Base-by-base conservation (phyloP, 345 rosid species). In the Citrus hindsii region DNA sequence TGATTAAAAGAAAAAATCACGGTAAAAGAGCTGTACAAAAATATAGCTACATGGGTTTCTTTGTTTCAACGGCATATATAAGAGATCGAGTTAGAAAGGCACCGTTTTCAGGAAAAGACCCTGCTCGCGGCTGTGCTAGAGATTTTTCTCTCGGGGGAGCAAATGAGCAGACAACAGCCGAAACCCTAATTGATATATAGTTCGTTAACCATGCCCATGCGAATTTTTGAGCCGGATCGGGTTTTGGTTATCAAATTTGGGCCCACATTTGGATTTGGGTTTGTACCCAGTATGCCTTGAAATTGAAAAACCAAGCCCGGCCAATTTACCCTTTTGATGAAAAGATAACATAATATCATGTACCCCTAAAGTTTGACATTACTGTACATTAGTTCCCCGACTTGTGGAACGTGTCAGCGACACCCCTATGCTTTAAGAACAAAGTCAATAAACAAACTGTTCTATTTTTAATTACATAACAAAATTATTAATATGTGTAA, bases 101-200 rank as follows among this genome's bases (percentile, higher is more conserved):
- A 75, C 78, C 78, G 69, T 18, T n/a, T 27, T 9, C 16, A 9
- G 62, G 8, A 42, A 40, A 28, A 18, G 38, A 42, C 18, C 0
- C 14, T 9, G 48, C 24, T 38, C 28, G 78, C 78, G 71, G 71
- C 63, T 48, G 62, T 6, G 48, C 21, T 42, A 4, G 1, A 30
- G 16, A 1, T 9, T 13, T 40, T 35, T 63, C 7, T 8, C 69
- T 74, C 27, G 22, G 3, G 38, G 51, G 4, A 48, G 48, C 46
- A 28, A 75, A 75, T 48, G 61, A 42, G 24, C 2, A 3, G 24
- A 1, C 0, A 3, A 3, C 0, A 0, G 42, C 3, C 27, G 40
- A 48, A 75, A 65, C 78, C 78, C 78, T 75, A 64, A 64, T 64
- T 48, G 2, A 64, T 48, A 64, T 30, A 48, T 27, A 27, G 28